Evolutionary conservation across 352 stramenopile genomes (phyloP).

Genomic region (Pythium aristosporum): DNA sequence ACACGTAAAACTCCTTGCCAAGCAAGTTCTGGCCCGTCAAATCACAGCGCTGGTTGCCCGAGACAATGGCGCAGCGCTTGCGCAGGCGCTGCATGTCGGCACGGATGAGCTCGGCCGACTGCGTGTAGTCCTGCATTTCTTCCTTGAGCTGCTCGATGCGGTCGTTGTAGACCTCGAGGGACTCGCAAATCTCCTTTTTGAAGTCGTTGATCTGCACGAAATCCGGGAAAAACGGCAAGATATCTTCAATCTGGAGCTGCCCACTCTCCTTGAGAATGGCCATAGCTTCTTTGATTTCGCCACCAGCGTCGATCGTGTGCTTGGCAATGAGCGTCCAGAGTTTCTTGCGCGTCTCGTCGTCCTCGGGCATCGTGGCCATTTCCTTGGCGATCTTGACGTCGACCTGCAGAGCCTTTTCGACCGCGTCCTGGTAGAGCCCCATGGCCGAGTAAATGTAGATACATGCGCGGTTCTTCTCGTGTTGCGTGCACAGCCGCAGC

Average conservation of each 20-base stretch:
- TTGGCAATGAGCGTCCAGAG: conserved; percentile 93
- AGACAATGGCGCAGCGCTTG: conserved; percentile 84
- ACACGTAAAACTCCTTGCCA: conserved; percentile 93
- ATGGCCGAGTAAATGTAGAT: conserved; percentile 95
- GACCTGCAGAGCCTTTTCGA: conserved; percentile 89
- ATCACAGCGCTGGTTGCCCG: conserved; percentile 88
- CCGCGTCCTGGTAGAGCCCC: conserved; percentile 90
- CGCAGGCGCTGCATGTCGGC: conserved; percentile 88
- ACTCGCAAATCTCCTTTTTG: conserved; percentile 94
- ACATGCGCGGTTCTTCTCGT: conserved; percentile 91
- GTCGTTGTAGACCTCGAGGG: conserved; percentile 89
- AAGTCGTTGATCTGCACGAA: conserved; percentile 96
- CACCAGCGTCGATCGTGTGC: conserved; percentile 88
- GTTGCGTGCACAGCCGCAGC: conserved; percentile 89
- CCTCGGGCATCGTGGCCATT: conserved; percentile 89
- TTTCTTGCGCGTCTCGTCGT: conserved; percentile 90
- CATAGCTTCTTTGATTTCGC: conserved; percentile 84
- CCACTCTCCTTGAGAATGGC: conserved; percentile 85
- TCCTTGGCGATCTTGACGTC: conserved; percentile 93
- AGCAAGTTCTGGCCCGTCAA: conserved; percentile 88
- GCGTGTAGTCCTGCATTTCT: conserved; percentile 93
- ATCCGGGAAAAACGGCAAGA: conserved; percentile 94
- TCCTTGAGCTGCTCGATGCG: conserved; percentile 91
- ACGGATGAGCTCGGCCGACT: conserved; percentile 88
- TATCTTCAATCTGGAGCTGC: conserved; percentile 93